phyloP scores from a whole-genome alignment of 2,329 filamentous ascomycete genomes.

The Colletotrichum gigasporum region DNA sequence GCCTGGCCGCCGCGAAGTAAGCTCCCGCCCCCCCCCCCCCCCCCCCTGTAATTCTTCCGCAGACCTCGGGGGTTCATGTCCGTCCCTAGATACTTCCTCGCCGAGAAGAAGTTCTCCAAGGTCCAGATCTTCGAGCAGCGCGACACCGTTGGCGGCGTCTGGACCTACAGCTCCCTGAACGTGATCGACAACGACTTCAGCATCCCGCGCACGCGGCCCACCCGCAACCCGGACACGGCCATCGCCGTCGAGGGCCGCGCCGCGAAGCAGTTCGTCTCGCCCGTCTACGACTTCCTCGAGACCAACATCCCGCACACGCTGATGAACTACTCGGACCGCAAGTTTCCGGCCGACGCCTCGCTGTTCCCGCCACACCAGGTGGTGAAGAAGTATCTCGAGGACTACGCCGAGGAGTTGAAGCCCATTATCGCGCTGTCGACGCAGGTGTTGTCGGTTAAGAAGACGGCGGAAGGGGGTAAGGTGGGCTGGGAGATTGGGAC shows the following conservation, averaged over 20 bases:
- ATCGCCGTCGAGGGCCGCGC: conserved; percentile 37
- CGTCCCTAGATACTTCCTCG: conserved; percentile 76
- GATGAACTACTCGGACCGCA: conserved; percentile 74
- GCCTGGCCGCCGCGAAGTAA: conserved; percentile 66
- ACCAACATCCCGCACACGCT: conserved; percentile 79
- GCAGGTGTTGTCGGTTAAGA: conserved; percentile 62
- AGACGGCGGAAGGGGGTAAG: conserved; percentile 34
- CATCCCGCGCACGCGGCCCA: conserved; percentile 41
- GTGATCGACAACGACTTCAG: conserved; percentile 33
- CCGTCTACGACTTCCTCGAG: conserved; percentile 73
- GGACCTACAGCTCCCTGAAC: conserved; percentile 67
- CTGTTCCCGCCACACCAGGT: conserved; percentile 73
- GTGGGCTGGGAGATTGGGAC: conserved; percentile 59
- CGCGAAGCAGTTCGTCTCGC: conserved; percentile 68
- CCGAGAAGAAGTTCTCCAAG: conserved; percentile 68
- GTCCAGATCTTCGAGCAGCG: conserved; percentile 79
- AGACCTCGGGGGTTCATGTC: too few species aligned
- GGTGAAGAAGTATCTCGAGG: conserved; percentile 72
- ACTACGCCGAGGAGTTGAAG: conserved; percentile 69
- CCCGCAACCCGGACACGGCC: conserved; percentile 52
- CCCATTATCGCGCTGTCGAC: conserved; percentile 68
- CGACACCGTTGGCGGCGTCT: conserved; percentile 71
- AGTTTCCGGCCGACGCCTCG: conserved; percentile 65
- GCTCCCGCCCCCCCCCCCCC: conserved; percentile 3
- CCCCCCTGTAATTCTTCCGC: too few species aligned